These are phyloP conservation scores for Mytilinidion resinicola DNA, from an alignment of 495 filamentous ascomycete genomes.

Conservation along the genomic window DNA sequence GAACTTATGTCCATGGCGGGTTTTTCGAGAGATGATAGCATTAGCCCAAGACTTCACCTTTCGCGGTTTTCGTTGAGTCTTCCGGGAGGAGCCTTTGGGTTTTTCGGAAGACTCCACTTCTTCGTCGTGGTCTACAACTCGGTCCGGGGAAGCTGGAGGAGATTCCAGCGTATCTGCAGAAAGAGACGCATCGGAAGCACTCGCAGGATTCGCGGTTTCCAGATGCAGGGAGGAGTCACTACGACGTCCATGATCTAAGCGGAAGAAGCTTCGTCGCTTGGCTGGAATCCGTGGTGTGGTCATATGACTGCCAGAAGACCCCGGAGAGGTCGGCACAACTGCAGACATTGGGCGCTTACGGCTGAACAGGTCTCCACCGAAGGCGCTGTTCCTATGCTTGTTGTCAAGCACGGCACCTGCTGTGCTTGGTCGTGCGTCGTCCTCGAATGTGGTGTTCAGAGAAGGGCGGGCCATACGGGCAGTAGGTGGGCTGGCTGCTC, in stretches of 20 bases:
- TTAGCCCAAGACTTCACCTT: conserved; percentile 79
- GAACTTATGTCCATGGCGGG: conserved; percentile 13
- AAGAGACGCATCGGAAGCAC: conserved; percentile 20
- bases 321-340: conserved; percentile 18
- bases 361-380: conserved; percentile 23
- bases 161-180: conserved; percentile 5
- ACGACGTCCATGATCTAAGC: conserved; percentile 17
- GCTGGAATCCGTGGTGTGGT: conserved; percentile 19
- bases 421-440: conserved; percentile 43
- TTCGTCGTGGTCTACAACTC: conserved; percentile 11
- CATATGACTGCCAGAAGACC: conserved; percentile 12
- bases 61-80: conserved; percentile 63
- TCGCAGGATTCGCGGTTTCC: background rate
- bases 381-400: conserved; percentile 4
- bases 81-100: conserved; percentile 34
- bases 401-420: conserved; percentile 47
- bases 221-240: conserved; percentile 9
- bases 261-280: conserved; percentile 28
- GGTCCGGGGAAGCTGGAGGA: conserved; percentile 16
- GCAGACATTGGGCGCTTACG: conserved; percentile 31
- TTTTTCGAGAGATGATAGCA: conserved; percentile 65
- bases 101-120: conserved; percentile 6
- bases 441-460: conserved; percentile 34
- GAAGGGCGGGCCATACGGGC: conserved; percentile 28
- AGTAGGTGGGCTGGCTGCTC: conserved; percentile 33